Percentiles rank a stretch among this genome's conserved stretches.
Evolutionary conservation across 208 protist species (phyloP).

Genomic region (Acanthamoeba castellanii): DNA sequence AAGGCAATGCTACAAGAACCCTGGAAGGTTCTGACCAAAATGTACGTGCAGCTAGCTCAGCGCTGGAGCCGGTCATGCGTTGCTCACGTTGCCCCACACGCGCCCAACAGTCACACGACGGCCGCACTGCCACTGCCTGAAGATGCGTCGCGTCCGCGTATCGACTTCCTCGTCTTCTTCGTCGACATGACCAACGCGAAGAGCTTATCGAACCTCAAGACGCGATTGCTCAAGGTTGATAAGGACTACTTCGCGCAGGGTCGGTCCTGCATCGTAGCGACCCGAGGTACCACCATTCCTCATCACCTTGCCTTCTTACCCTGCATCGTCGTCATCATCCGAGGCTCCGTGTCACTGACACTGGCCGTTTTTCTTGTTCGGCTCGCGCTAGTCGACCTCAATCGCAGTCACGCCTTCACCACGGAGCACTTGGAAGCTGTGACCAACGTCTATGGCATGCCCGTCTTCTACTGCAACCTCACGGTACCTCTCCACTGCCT

Average conservation of each 20-base stretch:
- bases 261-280: conserved; percentile 6
- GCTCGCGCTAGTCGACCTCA: neutral
- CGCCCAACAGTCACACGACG: neutral
- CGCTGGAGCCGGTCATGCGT: neutral
- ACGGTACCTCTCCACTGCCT: neutral
- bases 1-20: neutral
- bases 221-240: conserved; percentile 23
- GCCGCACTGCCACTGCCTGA: conserved; percentile 11
- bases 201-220: conserved; percentile 53
- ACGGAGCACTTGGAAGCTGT: conserved; percentile 1
- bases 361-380: neutral
- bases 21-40: neutral
- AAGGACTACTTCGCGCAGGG: conserved; percentile 16
- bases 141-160: conserved; percentile 8
- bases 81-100: neutral
- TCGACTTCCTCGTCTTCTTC: conserved; percentile 59
- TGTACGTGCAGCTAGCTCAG: neutral
- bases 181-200: conserved; percentile 40
- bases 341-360: neutral
- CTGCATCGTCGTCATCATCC: no score
- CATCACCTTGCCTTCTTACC: neutral
- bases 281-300: neutral
- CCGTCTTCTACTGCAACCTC: conserved; percentile 40
- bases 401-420: conserved; percentile 7
- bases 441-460: conserved; percentile 20